phyloP scores from a whole-genome alignment of 208 protist genomes.

The Wallacemonas sp. region DNA sequence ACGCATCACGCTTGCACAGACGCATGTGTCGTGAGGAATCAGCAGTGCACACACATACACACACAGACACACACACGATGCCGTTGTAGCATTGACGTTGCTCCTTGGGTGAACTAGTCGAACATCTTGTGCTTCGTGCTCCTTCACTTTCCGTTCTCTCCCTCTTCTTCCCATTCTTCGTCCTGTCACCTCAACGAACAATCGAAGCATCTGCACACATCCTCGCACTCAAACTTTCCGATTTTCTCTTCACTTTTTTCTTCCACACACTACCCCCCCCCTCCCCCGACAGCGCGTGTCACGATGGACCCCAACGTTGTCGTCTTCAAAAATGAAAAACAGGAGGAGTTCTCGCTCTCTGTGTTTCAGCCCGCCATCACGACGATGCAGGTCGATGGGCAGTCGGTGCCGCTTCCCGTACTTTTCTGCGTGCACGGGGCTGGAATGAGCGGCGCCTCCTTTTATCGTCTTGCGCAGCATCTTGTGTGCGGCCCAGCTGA shows the following conservation, averaged over 20 bases:
- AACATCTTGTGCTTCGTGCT: background rate
- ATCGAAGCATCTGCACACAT: background rate
- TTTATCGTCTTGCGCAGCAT: conserved; percentile 49
- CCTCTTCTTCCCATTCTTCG: background rate
- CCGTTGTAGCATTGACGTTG: background rate
- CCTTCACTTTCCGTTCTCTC: background rate
- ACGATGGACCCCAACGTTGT: conserved; percentile 9
- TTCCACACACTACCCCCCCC: background rate
- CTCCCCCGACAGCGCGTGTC: too few relatives aligned
- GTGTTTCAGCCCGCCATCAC: conserved; percentile 31
- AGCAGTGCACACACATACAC: too few relatives aligned
- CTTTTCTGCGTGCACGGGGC: conserved; percentile 91
- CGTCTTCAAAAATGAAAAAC: conserved; percentile 40
- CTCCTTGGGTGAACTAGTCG: background rate
- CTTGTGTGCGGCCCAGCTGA: conserved; percentile 14
- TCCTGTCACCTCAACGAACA: background rate
- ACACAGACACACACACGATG: background rate
- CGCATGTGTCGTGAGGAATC: too few relatives aligned
- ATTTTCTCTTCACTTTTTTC: background rate
- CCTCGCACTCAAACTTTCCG: background rate
- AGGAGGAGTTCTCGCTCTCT: conserved; percentile 55
- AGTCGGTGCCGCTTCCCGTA: conserved; percentile 38
- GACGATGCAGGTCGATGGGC: conserved; percentile 9
- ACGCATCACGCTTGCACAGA: too few relatives aligned
- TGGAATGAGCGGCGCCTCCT: conserved; percentile 82